Conservation (phyloP, 768 basidiomycete genomes). For the Macrolepiota fuliginosa region DNA sequence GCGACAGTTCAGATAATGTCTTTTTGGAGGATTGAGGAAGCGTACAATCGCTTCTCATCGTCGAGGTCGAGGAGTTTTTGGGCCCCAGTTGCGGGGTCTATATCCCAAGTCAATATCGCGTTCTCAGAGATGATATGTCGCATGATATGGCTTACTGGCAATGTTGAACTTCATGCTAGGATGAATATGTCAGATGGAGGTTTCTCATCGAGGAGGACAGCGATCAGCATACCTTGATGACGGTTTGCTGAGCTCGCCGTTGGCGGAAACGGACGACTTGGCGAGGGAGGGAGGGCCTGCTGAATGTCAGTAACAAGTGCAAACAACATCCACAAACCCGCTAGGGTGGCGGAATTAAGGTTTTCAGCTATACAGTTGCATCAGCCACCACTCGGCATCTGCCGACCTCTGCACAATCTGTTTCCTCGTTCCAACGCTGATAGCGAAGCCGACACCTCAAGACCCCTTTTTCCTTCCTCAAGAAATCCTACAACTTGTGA, state of each 20-base stretch:
- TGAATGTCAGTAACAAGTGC: constrained; percentile 29
- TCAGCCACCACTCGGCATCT: constrained; percentile 42
- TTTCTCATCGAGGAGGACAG: constrained; percentile 11
- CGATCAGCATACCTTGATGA: constrained; percentile 28
- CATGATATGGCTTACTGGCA: constrained; percentile 64
- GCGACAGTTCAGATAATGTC: neutral
- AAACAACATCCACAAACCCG: constrained; percentile 30
- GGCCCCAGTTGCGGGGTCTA: constrained; percentile 94
- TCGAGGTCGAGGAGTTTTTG: constrained; percentile 97
- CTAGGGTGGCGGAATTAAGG: constrained; percentile 39
- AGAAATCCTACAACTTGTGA: constrained; percentile 30
- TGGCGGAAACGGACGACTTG: constrained; percentile 43
- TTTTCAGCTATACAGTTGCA: constrained; percentile 59
- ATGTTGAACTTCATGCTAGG: constrained; percentile 95
- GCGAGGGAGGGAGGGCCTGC: constrained; percentile 24
- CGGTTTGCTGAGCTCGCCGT: constrained; percentile 35
- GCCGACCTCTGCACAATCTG: constrained; percentile 20
- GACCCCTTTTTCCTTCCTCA: constrained; percentile 44
- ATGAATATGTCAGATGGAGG: constrained; percentile 17
- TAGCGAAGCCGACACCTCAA: constrained; percentile 17
- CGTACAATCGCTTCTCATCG: constrained; percentile 84
- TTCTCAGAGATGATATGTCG: neutral
- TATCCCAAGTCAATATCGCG: constrained; percentile 15
- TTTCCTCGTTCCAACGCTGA: neutral
- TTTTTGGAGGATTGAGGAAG: constrained; percentile 2